phyloP scores from a whole-genome alignment of 164 flowering plant genomes.

The Aristolochia contorta region DNA sequence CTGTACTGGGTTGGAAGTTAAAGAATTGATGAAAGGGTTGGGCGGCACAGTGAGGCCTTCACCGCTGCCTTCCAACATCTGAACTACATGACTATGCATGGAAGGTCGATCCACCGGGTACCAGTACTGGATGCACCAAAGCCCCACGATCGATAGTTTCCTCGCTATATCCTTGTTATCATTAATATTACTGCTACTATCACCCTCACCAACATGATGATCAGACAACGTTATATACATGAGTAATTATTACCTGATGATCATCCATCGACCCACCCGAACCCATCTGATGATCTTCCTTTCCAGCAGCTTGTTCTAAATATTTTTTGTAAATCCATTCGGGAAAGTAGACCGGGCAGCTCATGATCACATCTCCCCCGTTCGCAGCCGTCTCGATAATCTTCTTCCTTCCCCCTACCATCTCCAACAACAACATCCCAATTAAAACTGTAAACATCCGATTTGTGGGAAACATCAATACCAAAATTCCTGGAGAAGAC shows the following conservation, averaged over 20 bases:
- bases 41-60: slow-evolving; percentile 1
- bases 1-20: not conserved
- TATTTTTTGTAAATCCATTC: slow-evolving; percentile 3
- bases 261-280: no score
- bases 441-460: no score
- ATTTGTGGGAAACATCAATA: no score
- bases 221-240: no score
- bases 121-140: no score
- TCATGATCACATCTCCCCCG: not conserved
- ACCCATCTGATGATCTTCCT: no score
- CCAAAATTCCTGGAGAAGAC: no score
- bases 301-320: slow-evolving; percentile 2
- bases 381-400: not conserved
- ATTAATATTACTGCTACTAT: no score
- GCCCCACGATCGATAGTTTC: slow-evolving; percentile 11
- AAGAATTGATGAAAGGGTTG: slow-evolving; percentile 3
- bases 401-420: slow-evolving; percentile 12
- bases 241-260: no score
- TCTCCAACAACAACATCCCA: slow-evolving; percentile 21
- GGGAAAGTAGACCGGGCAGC: not conserved
- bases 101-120: slow-evolving; percentile 9
- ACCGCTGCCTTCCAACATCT: slow-evolving; percentile 5
- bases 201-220: no score
- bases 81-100: slow-evolving; percentile 14
- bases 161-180: slow-evolving; percentile 6